Conservation (phyloP, 2,329 filamentous ascomycete genomes). For the Alternaria dauci region DNA sequence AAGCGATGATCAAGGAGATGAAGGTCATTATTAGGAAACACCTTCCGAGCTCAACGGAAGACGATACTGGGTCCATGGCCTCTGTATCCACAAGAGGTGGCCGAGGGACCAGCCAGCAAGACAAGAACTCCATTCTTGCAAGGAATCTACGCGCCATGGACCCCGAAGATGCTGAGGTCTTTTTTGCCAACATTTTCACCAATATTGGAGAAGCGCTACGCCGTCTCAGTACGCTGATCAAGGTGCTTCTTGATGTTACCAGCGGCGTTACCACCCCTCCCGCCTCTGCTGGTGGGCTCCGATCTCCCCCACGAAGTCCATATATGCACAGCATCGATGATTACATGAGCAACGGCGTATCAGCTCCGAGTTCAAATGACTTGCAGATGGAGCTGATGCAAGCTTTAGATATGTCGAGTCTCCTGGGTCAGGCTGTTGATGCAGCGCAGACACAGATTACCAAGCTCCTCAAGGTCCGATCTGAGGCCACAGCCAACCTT, state of each 20-base stretch:
- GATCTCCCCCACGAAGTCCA: slow-evolving; percentile 60
- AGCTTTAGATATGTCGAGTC: slow-evolving; percentile 77
- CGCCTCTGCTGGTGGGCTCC: slow-evolving; percentile 48
- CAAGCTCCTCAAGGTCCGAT: slow-evolving; percentile 78
- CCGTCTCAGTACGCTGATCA: slow-evolving; percentile 87
- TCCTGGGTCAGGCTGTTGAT: slow-evolving; percentile 82
- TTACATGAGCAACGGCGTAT: slow-evolving; percentile 38
- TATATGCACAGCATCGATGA: slow-evolving; percentile 54
- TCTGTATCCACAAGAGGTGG: slow-evolving; percentile 80
- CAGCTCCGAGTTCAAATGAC: slow-evolving; percentile 32
- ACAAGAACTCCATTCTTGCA: slow-evolving; percentile 88
- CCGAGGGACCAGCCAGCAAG: slow-evolving; percentile 74
- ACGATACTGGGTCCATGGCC: slow-evolving; percentile 90
- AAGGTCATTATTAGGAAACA: slow-evolving; percentile 83
- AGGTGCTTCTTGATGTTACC: slow-evolving; percentile 92
- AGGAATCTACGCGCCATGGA: slow-evolving; percentile 87
- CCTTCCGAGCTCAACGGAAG: slow-evolving; percentile 90
- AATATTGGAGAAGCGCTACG: slow-evolving; percentile 86
- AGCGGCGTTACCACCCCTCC: slow-evolving; percentile 70
- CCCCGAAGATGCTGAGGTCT: slow-evolving; percentile 81
- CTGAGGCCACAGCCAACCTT: slow-evolving; percentile 74
- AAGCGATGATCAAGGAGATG: slow-evolving; percentile 84
- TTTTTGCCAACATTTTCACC: slow-evolving; percentile 84
- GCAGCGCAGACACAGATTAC: slow-evolving; percentile 77
- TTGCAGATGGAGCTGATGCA: slow-evolving; percentile 78